These are phyloP conservation scores for Gastrolobium bilobum DNA, from an alignment of 306 rosid genomes.

Conservation along the genomic window DNA sequence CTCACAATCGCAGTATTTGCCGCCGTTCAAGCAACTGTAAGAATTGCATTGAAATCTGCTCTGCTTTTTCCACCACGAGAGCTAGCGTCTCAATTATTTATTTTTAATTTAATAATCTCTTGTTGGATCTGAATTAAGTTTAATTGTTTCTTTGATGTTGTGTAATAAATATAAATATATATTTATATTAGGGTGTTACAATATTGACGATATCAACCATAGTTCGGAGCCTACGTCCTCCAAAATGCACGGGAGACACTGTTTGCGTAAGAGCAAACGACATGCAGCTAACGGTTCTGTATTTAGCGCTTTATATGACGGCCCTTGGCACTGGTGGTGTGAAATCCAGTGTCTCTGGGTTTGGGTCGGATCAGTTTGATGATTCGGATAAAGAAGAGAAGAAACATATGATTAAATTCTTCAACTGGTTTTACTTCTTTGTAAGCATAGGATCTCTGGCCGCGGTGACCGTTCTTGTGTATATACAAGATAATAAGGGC, in stretches of 20 bases:
- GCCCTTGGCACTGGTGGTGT: constrained; percentile 91
- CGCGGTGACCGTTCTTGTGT: constrained; percentile 79
- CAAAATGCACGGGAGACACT: constrained; percentile 55
- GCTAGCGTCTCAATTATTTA: no score
- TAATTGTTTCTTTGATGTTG: constrained; percentile 3
- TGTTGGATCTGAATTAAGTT: background rate
- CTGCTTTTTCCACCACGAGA: background rate
- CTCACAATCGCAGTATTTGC: constrained; percentile 89
- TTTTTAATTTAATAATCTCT: constrained; percentile 23
- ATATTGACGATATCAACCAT: constrained; percentile 81
- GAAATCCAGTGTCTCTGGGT: constrained; percentile 87
- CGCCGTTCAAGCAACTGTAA: constrained; percentile 86
- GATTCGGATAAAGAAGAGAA: constrained; percentile 66
- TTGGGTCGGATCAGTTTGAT: constrained; percentile 91
- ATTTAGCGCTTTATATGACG: constrained; percentile 72
- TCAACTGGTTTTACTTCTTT: constrained; percentile 92
- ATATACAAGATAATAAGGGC: constrained; percentile 77
- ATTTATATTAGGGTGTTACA: constrained; percentile 71
- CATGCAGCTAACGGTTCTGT: constrained; percentile 63
- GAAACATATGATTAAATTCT: constrained; percentile 66
- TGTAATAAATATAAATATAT: background rate
- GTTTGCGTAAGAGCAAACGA: constrained; percentile 61
- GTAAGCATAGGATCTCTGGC: constrained; percentile 79
- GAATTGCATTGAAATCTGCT: background rate
- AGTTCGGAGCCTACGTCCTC: constrained; percentile 86